Evolutionary conservation across 2,329 filamentous ascomycete species (phyloP).

Genomic region (Ophiosphaerella herpotricha): DNA sequence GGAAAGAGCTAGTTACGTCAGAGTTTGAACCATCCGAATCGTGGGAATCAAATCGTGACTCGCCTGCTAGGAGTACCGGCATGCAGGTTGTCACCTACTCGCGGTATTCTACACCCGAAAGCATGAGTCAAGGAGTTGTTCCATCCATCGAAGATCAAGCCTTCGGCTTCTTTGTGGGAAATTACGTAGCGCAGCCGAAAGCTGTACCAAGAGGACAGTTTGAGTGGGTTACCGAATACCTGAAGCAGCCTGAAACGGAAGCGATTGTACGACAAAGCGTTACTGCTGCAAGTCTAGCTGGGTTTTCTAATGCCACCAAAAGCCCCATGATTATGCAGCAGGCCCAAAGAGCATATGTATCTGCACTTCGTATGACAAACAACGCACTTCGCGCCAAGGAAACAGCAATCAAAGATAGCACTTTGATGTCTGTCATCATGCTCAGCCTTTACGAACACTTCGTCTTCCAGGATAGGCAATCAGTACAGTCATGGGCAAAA

Average conservation of each 20-base stretch:
- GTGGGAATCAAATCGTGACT: background rate
- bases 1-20: background rate
- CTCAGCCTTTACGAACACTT: constrained; percentile 43
- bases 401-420: constrained; percentile 29
- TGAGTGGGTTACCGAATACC: constrained; percentile 30
- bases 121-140: constrained; percentile 12
- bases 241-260: constrained; percentile 20
- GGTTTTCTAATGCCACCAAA: constrained; percentile 31
- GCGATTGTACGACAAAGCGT: constrained; percentile 27
- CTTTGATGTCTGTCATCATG: constrained; percentile 36
- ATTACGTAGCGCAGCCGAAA: constrained; percentile 28
- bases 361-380: constrained; percentile 31
- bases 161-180: constrained; percentile 36
- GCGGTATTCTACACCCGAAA: constrained; percentile 19
- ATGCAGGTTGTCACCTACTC: background rate
- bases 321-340: constrained; percentile 25
- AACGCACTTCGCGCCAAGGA: constrained; percentile 20
- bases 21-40: background rate
- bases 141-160: constrained; percentile 37
- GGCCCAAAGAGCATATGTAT: constrained; percentile 30
- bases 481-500: constrained; percentile 36
- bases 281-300: constrained; percentile 30
- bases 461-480: constrained; percentile 28
- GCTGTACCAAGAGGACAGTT: constrained; percentile 33
- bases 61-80: background rate